phyloP scores from a whole-genome alignment of 1,139 yeast species.

The Blastobotrys elegans region DNA sequence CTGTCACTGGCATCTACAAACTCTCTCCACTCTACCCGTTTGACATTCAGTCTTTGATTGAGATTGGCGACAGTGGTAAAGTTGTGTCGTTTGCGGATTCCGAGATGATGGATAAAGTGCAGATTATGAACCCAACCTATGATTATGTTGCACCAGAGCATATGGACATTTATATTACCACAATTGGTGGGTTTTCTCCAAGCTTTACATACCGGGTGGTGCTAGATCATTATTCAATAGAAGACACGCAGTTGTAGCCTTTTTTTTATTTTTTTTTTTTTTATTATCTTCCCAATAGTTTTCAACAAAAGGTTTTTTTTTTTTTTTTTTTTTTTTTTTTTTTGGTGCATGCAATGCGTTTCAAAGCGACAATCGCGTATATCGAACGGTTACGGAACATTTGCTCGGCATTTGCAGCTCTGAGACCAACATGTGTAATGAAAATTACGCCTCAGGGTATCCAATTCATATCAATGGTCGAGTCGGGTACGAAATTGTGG shows the following conservation, averaged over 20 bases:
- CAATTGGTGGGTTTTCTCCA: conserved; percentile 95
- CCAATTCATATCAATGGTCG: conserved; percentile 8
- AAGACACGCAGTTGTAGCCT: conserved; percentile 41
- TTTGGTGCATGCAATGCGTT: not conserved
- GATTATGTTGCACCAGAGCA: conserved; percentile 93
- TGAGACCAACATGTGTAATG: conserved; percentile 3
- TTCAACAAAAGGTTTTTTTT: not conserved
- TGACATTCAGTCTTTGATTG: conserved; percentile 80
- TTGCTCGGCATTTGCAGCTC: conserved; percentile 2
- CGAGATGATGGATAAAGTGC: conserved; percentile 58
- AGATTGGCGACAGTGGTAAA: conserved; percentile 89
- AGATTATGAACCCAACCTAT: conserved; percentile 84
- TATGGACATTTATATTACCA: conserved; percentile 90
- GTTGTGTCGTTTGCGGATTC: conserved; percentile 70
- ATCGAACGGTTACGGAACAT: conserved; percentile 1
- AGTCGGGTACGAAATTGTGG: conserved; percentile 8
- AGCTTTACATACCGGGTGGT: conserved; percentile 93
- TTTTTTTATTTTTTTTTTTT: not conserved
- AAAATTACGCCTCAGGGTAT: conserved; percentile 3
- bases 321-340: not conserved
- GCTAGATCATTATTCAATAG: conserved; percentile 85
- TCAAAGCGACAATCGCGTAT: conserved; percentile 4
- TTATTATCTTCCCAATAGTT: not conserved
- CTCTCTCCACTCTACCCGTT: conserved; percentile 92
- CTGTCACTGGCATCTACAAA: conserved; percentile 91